Conservation (phyloP, 345 rosid genomes). For the Melaleuca quinquenervia region DNA sequence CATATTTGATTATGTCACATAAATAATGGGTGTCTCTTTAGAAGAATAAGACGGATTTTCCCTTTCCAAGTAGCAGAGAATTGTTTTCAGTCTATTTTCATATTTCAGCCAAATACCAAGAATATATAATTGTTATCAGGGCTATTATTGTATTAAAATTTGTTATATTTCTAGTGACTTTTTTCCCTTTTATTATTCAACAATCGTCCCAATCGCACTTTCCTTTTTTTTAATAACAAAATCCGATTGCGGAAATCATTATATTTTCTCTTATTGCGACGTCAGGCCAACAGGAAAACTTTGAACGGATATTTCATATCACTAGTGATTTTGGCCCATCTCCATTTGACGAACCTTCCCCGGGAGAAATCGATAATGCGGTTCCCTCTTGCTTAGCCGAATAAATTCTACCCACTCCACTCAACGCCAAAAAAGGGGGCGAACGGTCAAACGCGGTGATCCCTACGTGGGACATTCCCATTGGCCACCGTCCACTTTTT, state of each 20-base stretch:
- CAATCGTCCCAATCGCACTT: neutral
- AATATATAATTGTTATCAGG: neutral
- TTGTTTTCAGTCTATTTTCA: neutral
- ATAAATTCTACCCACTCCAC: neutral
- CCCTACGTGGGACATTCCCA: neutral
- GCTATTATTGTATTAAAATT: neutral
- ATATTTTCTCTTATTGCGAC: neutral
- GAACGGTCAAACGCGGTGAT: neutral
- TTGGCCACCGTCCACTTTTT: fast-evolving
- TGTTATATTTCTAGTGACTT: neutral
- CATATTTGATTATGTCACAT: neutral
- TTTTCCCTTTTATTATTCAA: neutral
- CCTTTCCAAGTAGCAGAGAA: neutral
- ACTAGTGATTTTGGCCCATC: neutral
- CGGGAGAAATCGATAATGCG: neutral
- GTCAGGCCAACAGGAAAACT: neutral
- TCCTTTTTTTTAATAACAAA: neutral
- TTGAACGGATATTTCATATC: neutral
- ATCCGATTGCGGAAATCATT: neutral
- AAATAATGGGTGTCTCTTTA: neutral
- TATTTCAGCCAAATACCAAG: too few species aligned
- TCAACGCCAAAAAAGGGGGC: neutral
- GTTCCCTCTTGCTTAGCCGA: neutral
- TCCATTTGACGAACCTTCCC: neutral
- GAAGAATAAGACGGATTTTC: too few species aligned